Evolutionary conservation across 2,329 filamentous ascomycete genomes (phyloP), one percentile per base, ranked within the genome.

Genomic region (Hypomyces perniciosus): DNA sequence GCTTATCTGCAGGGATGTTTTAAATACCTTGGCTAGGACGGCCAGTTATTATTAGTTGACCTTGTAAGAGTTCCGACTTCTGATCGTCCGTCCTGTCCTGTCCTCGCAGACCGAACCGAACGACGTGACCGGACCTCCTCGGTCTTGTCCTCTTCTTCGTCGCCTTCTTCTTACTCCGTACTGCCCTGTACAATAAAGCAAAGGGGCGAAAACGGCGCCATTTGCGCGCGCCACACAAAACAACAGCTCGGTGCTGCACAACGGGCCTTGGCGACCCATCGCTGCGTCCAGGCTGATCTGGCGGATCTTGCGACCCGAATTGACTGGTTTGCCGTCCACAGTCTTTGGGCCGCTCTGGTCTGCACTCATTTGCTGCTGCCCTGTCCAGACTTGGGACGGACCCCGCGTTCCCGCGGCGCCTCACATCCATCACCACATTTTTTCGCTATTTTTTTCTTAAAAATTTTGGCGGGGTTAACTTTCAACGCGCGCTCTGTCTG

Each of bases 391-490:
- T 29, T 13, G 28, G 40, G 46, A 40, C 30, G 38, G 50, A 52
- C 50, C 50, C 50, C 50, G 50, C 50, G 50, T 48, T 48, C 34
- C 45, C 28, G 39, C 44, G 43, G 44, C 44, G 50, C 34, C 45
- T 48, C 45, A 46, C 37, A 44, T 48, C 35, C 44, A 33, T 13
- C 33, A 37, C 28, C 34, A n/a, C 20, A 29, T 12, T 13, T 26
- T 47, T 52, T 52, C 30, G 29, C 29, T 26, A 43, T 51, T 46
- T 50, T 51, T 35, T 39, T 33, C 30, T 52, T 39, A 20, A 44
- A 40, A 44, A 43, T 45, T 51, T 48, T 52, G 45, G 50, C 44
- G 50, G 50, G 50, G 50, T 52, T 44, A 20, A 37, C 35, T 43
- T 46, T 52, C 29, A 38, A 45, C 41, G 20, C 41, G 27, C 12